These are phyloP conservation scores for Bonia amplexicaulis DNA, from an alignment of 176 grass and related monocot genomes.

Conservation along the genomic window DNA sequence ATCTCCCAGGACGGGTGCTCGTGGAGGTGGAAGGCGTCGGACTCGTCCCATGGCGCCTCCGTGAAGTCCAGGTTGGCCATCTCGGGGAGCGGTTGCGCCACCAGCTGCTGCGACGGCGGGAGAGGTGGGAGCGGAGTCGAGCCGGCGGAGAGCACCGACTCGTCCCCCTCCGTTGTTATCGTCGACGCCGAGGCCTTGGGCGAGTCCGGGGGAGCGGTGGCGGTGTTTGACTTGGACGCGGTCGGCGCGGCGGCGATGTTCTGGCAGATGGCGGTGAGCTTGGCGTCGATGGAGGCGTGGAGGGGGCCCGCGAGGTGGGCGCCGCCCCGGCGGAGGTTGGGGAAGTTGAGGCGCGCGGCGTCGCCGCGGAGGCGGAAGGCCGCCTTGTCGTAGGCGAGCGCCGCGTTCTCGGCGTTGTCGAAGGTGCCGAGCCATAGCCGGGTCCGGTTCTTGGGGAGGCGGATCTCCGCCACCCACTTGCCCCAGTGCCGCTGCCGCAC, in stretches of 20 bases:
- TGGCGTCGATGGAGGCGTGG: slow-evolving; percentile 69
- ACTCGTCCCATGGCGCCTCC: slow-evolving; percentile 89
- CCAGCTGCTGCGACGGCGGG: not conserved
- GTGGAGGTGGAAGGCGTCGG: slow-evolving; percentile 54
- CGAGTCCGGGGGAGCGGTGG: slow-evolving; percentile 18
- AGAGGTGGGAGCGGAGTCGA: not conserved
- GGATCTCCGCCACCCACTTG: slow-evolving; percentile 99
- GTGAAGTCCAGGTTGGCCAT: slow-evolving; percentile 88
- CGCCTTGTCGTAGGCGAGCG: slow-evolving; percentile 93
- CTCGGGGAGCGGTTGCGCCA: slow-evolving; percentile 43
- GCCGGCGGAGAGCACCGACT: slow-evolving; percentile 42
- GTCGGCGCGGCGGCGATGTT: slow-evolving; percentile 25
- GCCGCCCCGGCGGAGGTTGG: slow-evolving; percentile 56
- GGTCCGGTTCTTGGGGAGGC: slow-evolving; percentile 83
- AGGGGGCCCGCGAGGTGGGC: slow-evolving; percentile 64
- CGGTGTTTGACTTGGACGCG: not conserved
- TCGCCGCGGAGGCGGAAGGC: slow-evolving; percentile 87
- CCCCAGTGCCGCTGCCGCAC: slow-evolving; percentile 99
- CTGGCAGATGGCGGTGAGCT: slow-evolving; percentile 82
- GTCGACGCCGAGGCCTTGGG: slow-evolving; percentile 46
- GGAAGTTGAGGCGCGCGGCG: slow-evolving; percentile 88
- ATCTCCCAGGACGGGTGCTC: slow-evolving; percentile 84
- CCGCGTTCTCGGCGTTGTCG: slow-evolving; percentile 89
- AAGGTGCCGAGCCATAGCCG: slow-evolving; percentile 97
- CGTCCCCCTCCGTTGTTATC: slow-evolving; percentile 59